Evolutionary conservation across 805 yeast species (phyloP), one percentile per base, ranked within the genome.

Genomic region (Cephaloascus albidus): DNA sequence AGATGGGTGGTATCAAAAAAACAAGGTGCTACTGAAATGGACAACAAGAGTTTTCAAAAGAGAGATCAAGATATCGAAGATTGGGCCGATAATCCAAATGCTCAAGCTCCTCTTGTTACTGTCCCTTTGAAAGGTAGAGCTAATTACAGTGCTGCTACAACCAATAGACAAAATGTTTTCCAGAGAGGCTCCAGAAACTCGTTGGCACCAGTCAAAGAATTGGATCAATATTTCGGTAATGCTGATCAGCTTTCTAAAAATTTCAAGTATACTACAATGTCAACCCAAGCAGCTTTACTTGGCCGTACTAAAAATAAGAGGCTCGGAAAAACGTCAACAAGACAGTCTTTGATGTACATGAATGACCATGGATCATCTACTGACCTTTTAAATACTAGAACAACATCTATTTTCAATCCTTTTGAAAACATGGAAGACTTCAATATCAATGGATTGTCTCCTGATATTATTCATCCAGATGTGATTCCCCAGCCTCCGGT

Each of bases 401-500:
- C 63, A 18, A 35, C 38, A 3, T 57, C 65, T 1, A 43, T 53
- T 5, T 46, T 49, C 44, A 54, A 58, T 45, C 62, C 65, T 27
- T 60, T 59, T 47, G 62, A 66, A 41, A 45, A 55, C 38, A 38
- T 51, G 19, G 63, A 60, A 14, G 70, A 62, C 32, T 58, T 49
- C 28, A 51, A 60, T 5, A 56, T 72, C 4, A 65, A 63, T 26
- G 70, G 81, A 3, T 58, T 85, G 46, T 74, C 78, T 32, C 65
- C 80, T 2, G 76, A 74, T 39, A 54, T 78, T 15, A 72, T 83
- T 41, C 85, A 80, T 48, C 84, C 88, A 10, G 85, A 84, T 52
- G 85, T 78, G 20, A 84, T 89, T 14, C 85, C 95, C 2, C 97
- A 90, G 56, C 97, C 97, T 0, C 95, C 96, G 1, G 74, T 79